phyloP scores from a whole-genome alignment of 306 rosid genomes.

The Castanea sativa region DNA sequence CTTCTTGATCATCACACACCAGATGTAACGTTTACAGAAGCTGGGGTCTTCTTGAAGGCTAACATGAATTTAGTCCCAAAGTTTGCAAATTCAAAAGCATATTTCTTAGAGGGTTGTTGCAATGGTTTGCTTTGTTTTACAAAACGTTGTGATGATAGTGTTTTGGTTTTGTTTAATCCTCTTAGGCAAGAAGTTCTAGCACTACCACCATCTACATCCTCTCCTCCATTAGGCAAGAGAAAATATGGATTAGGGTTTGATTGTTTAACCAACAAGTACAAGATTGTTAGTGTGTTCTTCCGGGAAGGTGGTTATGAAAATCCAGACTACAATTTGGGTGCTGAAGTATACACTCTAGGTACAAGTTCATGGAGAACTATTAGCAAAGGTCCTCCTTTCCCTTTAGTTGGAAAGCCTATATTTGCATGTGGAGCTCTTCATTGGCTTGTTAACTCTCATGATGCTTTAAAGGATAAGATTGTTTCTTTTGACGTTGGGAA shows the following conservation, averaged over 20 bases:
- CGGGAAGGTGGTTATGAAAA: too few species aligned
- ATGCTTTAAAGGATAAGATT: neutral
- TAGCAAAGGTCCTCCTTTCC: neutral
- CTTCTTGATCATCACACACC: neutral
- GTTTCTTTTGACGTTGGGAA: neutral
- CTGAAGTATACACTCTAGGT: neutral
- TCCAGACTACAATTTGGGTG: too few species aligned
- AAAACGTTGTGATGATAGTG: neutral
- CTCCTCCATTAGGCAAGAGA: neutral
- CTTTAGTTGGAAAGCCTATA: neutral
- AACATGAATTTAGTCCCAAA: neutral
- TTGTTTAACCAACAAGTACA: neutral
- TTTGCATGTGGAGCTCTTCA: neutral
- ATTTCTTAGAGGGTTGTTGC: neutral
- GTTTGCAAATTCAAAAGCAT: neutral
- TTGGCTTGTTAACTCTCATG: neutral
- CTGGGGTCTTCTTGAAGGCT: neutral
- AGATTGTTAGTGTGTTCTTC: neutral
- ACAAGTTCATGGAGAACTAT: neutral
- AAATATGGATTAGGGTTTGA: neutral
- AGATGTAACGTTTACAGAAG: neutral
- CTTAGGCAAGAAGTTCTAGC: neutral
- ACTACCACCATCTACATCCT: neutral
- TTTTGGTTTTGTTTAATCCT: neutral
- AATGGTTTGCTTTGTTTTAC: conserved; percentile 1